Evolutionary conservation across 768 basidiomycete genomes (phyloP), one percentile per base, ranked within the genome.

Genomic region (Leccinum barrowsii): DNA sequence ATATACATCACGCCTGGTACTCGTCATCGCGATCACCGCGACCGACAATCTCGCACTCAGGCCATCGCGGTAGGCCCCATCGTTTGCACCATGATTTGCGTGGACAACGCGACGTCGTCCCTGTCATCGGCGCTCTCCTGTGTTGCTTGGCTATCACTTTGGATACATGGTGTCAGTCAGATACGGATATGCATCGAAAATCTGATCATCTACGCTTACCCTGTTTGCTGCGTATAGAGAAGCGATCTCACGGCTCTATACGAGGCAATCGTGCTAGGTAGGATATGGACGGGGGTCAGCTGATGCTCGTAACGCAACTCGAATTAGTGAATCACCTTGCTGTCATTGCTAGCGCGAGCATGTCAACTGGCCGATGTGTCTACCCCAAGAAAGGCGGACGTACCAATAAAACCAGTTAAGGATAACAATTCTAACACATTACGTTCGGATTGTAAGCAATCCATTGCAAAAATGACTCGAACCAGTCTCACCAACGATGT

Each of bases 171-270:
- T 7, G 17, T 40, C 37, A 40, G 37, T 40, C 17, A 40, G 17
- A 17, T 40, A 40, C 17, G 37, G 6, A 3, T 96, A 10, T 5
- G 5, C n/a, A 42, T 22, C 30, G 24, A 32, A 47, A 44, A 1
- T 4, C 5, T 15, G 12, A 17, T 17, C 17, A 17, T 37, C 21
- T 8, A 15, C 13, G 7, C 2, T 15, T 15, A 67, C 63, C 49
- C 56, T 21, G 44, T 5, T 28, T 21, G 6, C 10, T 42, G 10
- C 7, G 47, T 1, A 32, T 17, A 55, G 47, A 67, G 61, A 34
- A 68, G 67, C 19, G 54, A 60, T 5, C 58, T 65, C 35, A 67
- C 63, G 1, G 48, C 66, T 51, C 66, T 58, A 28, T 50, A 59
- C 4, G 60, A 65, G 10, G 56, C 64, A 11, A 63, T 68, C 1